Conservation (phyloP, 371 early-diverging fungal species). For the Blyttiomyces sp. region DNA sequence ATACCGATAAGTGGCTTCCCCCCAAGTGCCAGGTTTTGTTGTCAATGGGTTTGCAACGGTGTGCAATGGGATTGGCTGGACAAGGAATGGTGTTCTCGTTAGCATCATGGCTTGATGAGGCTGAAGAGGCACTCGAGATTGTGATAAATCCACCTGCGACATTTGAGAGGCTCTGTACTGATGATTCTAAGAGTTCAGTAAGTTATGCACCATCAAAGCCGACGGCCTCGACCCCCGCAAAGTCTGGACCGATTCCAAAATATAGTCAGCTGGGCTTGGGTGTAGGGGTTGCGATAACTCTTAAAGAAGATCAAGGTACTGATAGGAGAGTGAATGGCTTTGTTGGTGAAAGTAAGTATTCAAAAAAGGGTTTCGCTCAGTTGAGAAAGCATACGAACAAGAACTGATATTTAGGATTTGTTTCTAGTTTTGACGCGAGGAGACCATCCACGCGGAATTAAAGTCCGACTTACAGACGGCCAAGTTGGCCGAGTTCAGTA, state of each 20-base stretch:
- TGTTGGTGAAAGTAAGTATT: constrained; percentile 23
- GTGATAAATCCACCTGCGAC: constrained; percentile 12
- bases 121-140: constrained; percentile 5
- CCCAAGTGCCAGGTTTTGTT: neutral
- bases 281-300: constrained; percentile 27
- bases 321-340: constrained; percentile 25
- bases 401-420: no score
- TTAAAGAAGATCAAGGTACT: constrained; percentile 36
- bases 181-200: no score
- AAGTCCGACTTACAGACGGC: constrained; percentile 33
- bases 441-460: constrained; percentile 35
- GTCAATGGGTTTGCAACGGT: constrained; percentile 7
- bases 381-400: neutral
- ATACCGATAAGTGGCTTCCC: constrained; percentile 15
- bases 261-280: constrained; percentile 8
- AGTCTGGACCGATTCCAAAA: constrained; percentile 13
- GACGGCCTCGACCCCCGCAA: neutral
- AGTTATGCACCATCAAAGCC: no score
- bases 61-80: constrained; percentile 18
- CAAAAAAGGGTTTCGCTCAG: neutral
- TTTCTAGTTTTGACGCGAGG: constrained; percentile 27
- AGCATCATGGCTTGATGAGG: constrained; percentile 16
- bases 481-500: constrained; percentile 35
- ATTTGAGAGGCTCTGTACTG: no score
- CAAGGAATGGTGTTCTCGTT: constrained; percentile 20